phyloP scores from a whole-genome alignment of 495 filamentous ascomycete genomes.

The Tuber melanosporum region DNA sequence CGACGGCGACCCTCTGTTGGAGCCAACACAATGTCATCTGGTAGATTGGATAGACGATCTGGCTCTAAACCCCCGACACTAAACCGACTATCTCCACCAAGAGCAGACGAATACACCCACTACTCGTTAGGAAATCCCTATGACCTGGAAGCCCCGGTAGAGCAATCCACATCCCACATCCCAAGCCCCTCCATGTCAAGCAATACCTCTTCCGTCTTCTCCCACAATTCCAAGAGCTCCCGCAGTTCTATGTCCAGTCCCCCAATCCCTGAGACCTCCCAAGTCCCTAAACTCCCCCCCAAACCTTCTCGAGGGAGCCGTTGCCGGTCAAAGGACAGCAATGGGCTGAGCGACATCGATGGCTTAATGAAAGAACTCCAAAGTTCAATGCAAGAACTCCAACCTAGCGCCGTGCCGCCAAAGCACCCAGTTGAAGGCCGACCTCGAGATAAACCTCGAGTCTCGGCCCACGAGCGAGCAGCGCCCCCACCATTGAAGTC shows the following conservation, averaged over 20 bases:
- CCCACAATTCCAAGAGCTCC: slow-evolving; percentile 36
- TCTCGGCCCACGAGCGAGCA: slow-evolving; percentile 20
- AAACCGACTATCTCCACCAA: slow-evolving; percentile 24
- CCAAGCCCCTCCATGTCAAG: slow-evolving; percentile 38
- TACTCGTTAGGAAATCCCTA: slow-evolving; percentile 23
- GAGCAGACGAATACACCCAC: slow-evolving; percentile 25
- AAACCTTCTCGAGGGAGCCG: slow-evolving; percentile 33
- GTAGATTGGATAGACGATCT: slow-evolving; percentile 9
- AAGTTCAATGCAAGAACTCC: slow-evolving; percentile 47
- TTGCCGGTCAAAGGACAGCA: slow-evolving; percentile 15
- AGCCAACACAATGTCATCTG: slow-evolving; percentile 6
- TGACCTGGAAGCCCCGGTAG: slow-evolving; percentile 5
- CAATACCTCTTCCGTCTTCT: slow-evolving; percentile 37
- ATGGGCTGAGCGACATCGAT: slow-evolving; percentile 43
- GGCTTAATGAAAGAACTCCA: slow-evolving; percentile 52
- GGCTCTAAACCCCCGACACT: not conserved
- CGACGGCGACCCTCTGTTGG: slow-evolving; percentile 15
- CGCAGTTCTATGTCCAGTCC: slow-evolving; percentile 30
- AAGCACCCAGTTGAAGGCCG: slow-evolving; percentile 6
- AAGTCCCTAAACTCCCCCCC: slow-evolving; percentile 40
- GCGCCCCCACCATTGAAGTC: slow-evolving; percentile 8
- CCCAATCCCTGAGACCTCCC: slow-evolving; percentile 40
- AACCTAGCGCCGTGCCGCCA: slow-evolving; percentile 21
- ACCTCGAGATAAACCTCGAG: slow-evolving; percentile 42
- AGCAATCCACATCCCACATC: slow-evolving; percentile 5